Evolutionary conservation across 164 flowering plant species (phyloP), one percentile per base, ranked within the genome.

Genomic region (Magnolia kwangsiensis): DNA sequence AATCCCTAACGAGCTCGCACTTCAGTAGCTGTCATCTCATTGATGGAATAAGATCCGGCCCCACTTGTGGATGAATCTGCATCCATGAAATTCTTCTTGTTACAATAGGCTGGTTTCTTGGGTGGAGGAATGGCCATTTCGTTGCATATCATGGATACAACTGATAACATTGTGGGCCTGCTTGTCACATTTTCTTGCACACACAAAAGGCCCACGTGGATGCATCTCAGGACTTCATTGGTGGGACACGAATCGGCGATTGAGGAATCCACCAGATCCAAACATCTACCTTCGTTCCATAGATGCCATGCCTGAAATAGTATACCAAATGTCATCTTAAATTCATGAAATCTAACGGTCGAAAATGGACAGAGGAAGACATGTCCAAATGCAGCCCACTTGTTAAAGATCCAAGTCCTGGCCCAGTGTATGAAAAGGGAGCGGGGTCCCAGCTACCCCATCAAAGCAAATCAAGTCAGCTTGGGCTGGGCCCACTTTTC

Each of bases 191-290:
- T 72, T 63, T 80, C 77, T 74, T 84, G 86, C 18, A 82, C 80
- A 66, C 87, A 84, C 50, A 82, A 78, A 1, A 84, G 80, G 18
- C 85, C 83, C 2, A 83, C 73, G 3, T 85, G 86, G n/a, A 83
- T 78, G 51, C 81, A 85, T 76, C 83, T 77, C 64, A 77, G 8
- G 9, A 80, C 81, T 70, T 84, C 78, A 4, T 58, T 31, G 11
- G 20, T 7, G 0, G 13, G 0, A 37, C 19, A 83, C 10, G 81
- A 69, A 20, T 79, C 78, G 1, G 16, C 66, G 4, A 84, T 16
- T 5, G 59, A 21, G 55, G 19, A n/a, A 66, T 81, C 86, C 67
- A 79, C 67, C 58, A 83, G 72, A 2, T 85, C 84, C 73, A 78
- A 37, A 18, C 71, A 68, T 37, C 13, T 79, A n/a, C 74, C 82